These are phyloP conservation scores for Pythium rishiriense DNA, from an alignment of 352 stramenopile genomes.

Conservation along the genomic window DNA sequence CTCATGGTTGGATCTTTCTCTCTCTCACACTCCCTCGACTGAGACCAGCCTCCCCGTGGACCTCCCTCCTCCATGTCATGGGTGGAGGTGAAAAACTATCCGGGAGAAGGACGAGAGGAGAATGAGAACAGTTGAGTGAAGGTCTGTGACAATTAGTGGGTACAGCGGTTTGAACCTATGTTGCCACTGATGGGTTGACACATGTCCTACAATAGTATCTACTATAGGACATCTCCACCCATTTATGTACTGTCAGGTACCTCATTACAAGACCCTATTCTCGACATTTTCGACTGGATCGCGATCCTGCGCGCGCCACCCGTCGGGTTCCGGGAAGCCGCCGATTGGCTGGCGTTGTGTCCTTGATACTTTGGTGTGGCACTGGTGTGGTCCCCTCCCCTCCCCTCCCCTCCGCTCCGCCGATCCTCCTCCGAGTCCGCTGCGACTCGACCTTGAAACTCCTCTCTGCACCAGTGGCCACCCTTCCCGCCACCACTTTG, in stretches of 20 bases:
- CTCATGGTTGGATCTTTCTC: no score
- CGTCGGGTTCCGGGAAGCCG: background rate
- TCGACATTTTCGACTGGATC: slow-evolving; percentile 17
- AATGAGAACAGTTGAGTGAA: background rate
- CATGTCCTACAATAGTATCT: background rate
- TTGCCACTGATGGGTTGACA: slow-evolving; percentile 8
- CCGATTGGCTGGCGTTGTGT: slow-evolving; percentile 6
- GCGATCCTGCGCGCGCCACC: background rate
- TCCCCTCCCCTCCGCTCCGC: background rate
- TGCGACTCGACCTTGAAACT: slow-evolving; percentile 10
- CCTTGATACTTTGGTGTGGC: slow-evolving; percentile 24
- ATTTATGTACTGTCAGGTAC: background rate
- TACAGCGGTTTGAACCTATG: background rate
- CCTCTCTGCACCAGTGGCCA: slow-evolving; percentile 11
- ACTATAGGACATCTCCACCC: background rate
- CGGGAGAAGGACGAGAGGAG: background rate
- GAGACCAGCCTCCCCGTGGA: no score
- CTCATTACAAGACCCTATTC: background rate
- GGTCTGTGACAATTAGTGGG: background rate
- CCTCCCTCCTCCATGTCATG: background rate
- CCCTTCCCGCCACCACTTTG: slow-evolving; percentile 4
- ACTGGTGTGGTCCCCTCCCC: slow-evolving; percentile 10
- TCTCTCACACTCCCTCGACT: no score
- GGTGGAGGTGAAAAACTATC: no score
- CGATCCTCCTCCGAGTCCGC: background rate